Evolutionary conservation across 768 basidiomycete species (phyloP).

Genomic region (Rhizopogon vinicolor): DNA sequence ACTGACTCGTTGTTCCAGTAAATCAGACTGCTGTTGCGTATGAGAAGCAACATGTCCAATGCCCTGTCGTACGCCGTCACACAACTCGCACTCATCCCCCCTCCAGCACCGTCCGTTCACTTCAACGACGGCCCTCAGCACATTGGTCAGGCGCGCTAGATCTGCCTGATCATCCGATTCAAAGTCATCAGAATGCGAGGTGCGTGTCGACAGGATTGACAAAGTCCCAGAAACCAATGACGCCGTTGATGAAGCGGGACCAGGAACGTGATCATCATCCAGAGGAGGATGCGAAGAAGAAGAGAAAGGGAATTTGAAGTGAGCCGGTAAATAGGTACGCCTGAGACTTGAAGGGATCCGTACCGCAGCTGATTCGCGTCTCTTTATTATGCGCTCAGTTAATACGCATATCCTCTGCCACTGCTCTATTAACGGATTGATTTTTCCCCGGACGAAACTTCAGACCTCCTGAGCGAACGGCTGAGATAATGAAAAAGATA

Average conservation of each 20-base stretch:
- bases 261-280: slow-evolving; percentile 29
- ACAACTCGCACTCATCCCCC: slow-evolving; percentile 77
- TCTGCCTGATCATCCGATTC: slow-evolving; percentile 62
- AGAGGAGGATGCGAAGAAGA: slow-evolving; percentile 28
- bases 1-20: slow-evolving; percentile 69
- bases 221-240: slow-evolving; percentile 10
- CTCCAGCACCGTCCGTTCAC: slow-evolving; percentile 81
- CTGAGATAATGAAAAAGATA: not conserved
- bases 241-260: slow-evolving; percentile 12
- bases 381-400: slow-evolving; percentile 82
- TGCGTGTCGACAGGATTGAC: slow-evolving; percentile 10
- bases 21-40: slow-evolving; percentile 66
- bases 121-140: slow-evolving; percentile 71
- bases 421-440: slow-evolving; percentile 78
- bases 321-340: slow-evolving; percentile 64
- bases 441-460: slow-evolving; percentile 71
- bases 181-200: slow-evolving; percentile 14
- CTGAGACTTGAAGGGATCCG: slow-evolving; percentile 58
- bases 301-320: slow-evolving; percentile 56
- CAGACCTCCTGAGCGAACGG: slow-evolving; percentile 1
- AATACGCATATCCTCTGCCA: slow-evolving; percentile 90
- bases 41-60: slow-evolving; percentile 64
- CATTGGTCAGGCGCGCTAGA: slow-evolving; percentile 77
- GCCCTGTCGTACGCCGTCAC: slow-evolving; percentile 71
- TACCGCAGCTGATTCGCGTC: slow-evolving; percentile 92